Percentiles rank a stretch among this genome's conserved stretches.
These are phyloP conservation scores for Tylopilus felleus DNA, from an alignment of 768 basidiomycete species.

Conservation along the genomic window DNA sequence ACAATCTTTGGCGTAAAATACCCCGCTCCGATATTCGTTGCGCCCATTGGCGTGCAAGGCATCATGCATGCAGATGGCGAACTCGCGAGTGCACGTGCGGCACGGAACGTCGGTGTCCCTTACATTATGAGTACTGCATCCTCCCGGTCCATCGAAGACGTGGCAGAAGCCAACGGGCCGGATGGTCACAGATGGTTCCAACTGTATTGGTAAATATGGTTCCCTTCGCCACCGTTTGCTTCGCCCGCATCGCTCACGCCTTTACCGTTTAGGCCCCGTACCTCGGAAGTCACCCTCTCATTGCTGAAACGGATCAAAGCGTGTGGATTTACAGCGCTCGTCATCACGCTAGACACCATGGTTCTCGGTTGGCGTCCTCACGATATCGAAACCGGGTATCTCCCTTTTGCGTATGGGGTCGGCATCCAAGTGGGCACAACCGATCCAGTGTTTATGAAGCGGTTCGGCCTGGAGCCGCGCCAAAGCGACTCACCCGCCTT, in stretches of 20 bases:
- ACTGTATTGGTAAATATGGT: slow-evolving; percentile 60
- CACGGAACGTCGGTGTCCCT: slow-evolving; percentile 57
- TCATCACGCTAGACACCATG: slow-evolving; percentile 80
- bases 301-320: slow-evolving; percentile 63
- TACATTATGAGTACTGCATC: slow-evolving; percentile 77
- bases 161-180: slow-evolving; percentile 65
- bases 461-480: slow-evolving; percentile 42
- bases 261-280: slow-evolving; percentile 48
- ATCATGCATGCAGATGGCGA: slow-evolving; percentile 72
- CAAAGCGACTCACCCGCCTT: slow-evolving; percentile 42
- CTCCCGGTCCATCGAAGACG: slow-evolving; percentile 67
- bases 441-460: slow-evolving; percentile 77
- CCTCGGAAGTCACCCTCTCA: slow-evolving; percentile 59
- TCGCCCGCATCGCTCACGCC: not conserved
- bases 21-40: slow-evolving; percentile 59
- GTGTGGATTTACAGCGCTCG: slow-evolving; percentile 63
- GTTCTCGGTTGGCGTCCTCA: slow-evolving; percentile 72
- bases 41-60: slow-evolving; percentile 77
- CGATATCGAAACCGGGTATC: slow-evolving; percentile 61
- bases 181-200: slow-evolving; percentile 75
- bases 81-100: slow-evolving; percentile 65
- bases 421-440: slow-evolving; percentile 66
- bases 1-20: slow-evolving; percentile 68
- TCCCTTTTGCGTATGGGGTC: slow-evolving; percentile 64
- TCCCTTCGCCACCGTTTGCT: not conserved